These are phyloP conservation scores for Lasiodiplodia theobromae DNA, from an alignment of 2,329 filamentous ascomycete genomes.

Conservation along the genomic window DNA sequence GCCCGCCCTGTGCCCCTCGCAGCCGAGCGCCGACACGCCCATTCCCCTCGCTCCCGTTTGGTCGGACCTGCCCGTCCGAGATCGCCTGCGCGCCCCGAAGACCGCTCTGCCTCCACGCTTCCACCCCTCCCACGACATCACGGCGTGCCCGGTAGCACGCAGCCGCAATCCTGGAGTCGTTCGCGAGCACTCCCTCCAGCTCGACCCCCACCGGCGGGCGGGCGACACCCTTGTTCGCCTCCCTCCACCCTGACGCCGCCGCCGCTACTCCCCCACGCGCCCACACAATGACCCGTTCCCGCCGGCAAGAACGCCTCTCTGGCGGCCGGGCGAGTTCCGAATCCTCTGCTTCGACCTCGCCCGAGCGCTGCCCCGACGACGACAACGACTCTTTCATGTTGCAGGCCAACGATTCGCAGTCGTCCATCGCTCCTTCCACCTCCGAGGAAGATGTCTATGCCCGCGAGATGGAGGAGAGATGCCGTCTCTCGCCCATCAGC, in stretches of 20 bases:
- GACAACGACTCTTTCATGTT: constrained; percentile 92
- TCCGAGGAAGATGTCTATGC: constrained; percentile 74
- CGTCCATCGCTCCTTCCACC: constrained; percentile 82
- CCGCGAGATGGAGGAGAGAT: constrained; percentile 65
- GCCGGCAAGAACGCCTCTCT: constrained; percentile 41
- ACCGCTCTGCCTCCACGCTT: constrained; percentile 7
- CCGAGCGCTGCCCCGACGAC: constrained; percentile 78
- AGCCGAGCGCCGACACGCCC: neutral
- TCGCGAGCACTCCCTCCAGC: constrained; percentile 2
- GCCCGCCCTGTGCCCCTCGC: constrained; percentile 14
- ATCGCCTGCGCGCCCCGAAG: constrained; percentile 17
- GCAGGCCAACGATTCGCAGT: constrained; percentile 87
- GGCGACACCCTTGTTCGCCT: constrained; percentile 21
- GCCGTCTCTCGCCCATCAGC: constrained; percentile 79
- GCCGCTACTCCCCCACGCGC: constrained; percentile 3
- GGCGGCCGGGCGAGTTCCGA: constrained; percentile 47
- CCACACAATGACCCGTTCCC: constrained; percentile 42
- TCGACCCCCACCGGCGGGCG: constrained; percentile 17
- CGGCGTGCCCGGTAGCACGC: constrained; percentile 15
- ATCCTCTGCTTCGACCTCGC: constrained; percentile 76
- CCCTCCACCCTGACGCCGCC: constrained; percentile 19
- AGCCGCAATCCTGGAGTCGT: constrained; percentile 13
- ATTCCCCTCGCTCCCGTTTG: constrained; percentile 15
- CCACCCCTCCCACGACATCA: neutral
- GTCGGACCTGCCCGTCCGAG: constrained; percentile 19